These are phyloP conservation scores for Claviceps monticola DNA, from an alignment of 2,329 filamentous ascomycete genomes.

Conservation along the genomic window DNA sequence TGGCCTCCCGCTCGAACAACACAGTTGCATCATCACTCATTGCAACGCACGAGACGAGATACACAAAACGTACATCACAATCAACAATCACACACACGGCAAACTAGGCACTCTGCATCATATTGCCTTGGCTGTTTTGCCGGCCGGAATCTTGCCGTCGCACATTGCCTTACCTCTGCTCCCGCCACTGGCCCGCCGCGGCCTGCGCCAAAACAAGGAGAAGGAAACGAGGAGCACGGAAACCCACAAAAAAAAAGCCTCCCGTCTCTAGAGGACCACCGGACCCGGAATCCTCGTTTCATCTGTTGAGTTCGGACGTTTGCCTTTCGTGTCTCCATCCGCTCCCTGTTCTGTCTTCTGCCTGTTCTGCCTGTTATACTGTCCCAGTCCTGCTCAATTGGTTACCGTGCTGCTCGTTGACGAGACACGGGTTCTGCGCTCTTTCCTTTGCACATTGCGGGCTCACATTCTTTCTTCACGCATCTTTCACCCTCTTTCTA, in stretches of 20 bases:
- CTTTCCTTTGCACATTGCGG: not conserved
- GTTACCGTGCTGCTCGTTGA: not conserved
- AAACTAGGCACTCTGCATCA: too few relatives aligned
- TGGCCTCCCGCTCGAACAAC: not conserved
- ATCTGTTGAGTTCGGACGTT: not conserved
- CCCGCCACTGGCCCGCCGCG: constrained; percentile 1
- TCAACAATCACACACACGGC: too few relatives aligned
- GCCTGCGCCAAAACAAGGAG: constrained; percentile 1
- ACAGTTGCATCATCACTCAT: too few relatives aligned
- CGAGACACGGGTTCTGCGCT: not conserved
- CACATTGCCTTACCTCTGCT: not conserved
- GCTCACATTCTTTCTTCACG: not conserved
- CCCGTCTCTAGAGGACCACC: not conserved
- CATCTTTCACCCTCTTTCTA: not conserved
- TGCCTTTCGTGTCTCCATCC: not conserved
- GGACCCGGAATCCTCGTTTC: not conserved
- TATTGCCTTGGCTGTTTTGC: not conserved
- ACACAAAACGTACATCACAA: too few relatives aligned
- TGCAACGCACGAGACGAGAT: too few relatives aligned
- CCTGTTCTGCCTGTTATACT: too few relatives aligned
- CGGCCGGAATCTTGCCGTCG: not conserved
- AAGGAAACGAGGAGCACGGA: not conserved
- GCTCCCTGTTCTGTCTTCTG: not conserved
- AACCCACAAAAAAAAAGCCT: not conserved
- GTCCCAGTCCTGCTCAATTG: not conserved